phyloP scores from a whole-genome alignment of 352 stramenopile genomes.

The Elongisporangium prolatum region DNA sequence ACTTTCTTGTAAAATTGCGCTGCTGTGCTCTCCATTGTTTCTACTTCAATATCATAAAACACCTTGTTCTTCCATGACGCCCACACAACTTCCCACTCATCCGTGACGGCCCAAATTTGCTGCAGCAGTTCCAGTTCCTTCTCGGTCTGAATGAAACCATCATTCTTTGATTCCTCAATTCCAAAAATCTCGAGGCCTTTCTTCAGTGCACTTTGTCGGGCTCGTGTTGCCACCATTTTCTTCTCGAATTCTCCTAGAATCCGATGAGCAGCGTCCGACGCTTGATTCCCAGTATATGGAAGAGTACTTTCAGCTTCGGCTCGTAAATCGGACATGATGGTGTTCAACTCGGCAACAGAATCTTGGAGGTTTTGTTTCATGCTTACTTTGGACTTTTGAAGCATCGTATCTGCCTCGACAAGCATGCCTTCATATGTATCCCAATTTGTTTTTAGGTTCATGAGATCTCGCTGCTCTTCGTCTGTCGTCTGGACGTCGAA shows the following conservation, averaged over 20 bases:
- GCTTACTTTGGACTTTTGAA: constrained; percentile 92
- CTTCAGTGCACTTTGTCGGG: constrained; percentile 68
- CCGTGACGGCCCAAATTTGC: constrained; percentile 87
- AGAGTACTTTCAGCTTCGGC: constrained; percentile 69
- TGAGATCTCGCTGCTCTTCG: constrained; percentile 75
- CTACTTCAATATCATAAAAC: constrained; percentile 90
- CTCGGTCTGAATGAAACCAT: constrained; percentile 81
- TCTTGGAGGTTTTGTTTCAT: constrained; percentile 96
- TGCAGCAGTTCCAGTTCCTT: constrained; percentile 87
- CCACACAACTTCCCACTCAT: constrained; percentile 90
- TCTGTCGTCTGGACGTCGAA: constrained; percentile 89
- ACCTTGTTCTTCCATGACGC: constrained; percentile 90
- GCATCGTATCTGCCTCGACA: constrained; percentile 80
- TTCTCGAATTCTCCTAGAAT: constrained; percentile 87
- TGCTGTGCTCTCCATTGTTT: constrained; percentile 88
- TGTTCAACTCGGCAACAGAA: constrained; percentile 82
- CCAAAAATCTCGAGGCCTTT: constrained; percentile 92
- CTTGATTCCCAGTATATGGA: constrained; percentile 68
- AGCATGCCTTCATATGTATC: constrained; percentile 84
- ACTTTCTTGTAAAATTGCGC: constrained; percentile 91
- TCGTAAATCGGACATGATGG: constrained; percentile 77
- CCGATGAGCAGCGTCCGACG: constrained; percentile 40
- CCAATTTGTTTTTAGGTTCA: constrained; percentile 72
- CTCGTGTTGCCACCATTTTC: constrained; percentile 79
- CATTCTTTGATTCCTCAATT: constrained; percentile 86